A percentile compares a stretch with the other conserved stretches of the same genome.
These are phyloP conservation scores for Phytophthora lateralis DNA, from an alignment of 352 stramenopile species.

Conservation along the genomic window DNA sequence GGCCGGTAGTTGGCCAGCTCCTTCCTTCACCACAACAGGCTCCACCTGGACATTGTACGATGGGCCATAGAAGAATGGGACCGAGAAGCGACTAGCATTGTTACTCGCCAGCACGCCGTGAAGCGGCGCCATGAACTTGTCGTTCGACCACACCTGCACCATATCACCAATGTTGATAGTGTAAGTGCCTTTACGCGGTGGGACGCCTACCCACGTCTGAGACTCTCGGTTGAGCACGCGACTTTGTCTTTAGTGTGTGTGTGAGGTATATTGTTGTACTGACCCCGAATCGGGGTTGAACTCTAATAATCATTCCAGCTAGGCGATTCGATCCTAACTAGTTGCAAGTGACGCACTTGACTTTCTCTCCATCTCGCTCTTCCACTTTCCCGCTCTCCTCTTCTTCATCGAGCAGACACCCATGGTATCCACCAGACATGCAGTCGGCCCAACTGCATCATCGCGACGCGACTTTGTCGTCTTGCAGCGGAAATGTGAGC, in stretches of 20 bases:
- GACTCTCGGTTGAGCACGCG: conserved; percentile 44
- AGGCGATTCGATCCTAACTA: too few relatives aligned
- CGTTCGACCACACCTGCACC: conserved; percentile 64
- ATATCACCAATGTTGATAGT: conserved; percentile 72
- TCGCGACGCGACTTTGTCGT: too few relatives aligned
- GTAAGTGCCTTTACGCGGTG: conserved; percentile 12
- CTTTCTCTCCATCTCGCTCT: too few relatives aligned
- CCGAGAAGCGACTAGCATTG: conserved; percentile 42
- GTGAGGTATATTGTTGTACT: too few relatives aligned
- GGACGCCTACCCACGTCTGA: conserved; percentile 6
- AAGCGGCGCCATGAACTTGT: conserved; percentile 53
- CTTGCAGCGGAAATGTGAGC: conserved; percentile 52
- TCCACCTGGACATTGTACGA: conserved; percentile 59
- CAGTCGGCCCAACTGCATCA: too few relatives aligned
- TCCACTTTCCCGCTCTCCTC: too few relatives aligned
- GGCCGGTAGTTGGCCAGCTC: conserved; percentile 67
- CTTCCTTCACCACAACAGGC: conserved; percentile 53
- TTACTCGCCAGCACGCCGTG: conserved; percentile 54
- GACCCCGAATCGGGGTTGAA: too few relatives aligned
- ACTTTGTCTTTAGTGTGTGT: too few relatives aligned
- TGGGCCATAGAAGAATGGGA: conserved; percentile 71
- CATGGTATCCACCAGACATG: too few relatives aligned
- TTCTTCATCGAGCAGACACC: too few relatives aligned
- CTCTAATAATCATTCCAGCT: too few relatives aligned
- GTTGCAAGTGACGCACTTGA: too few relatives aligned